A percentile compares a stretch with the other conserved stretches of the same genome.
Evolutionary conservation across 306 rosid species (phyloP).

Genomic region (Mucuna pruriens): DNA sequence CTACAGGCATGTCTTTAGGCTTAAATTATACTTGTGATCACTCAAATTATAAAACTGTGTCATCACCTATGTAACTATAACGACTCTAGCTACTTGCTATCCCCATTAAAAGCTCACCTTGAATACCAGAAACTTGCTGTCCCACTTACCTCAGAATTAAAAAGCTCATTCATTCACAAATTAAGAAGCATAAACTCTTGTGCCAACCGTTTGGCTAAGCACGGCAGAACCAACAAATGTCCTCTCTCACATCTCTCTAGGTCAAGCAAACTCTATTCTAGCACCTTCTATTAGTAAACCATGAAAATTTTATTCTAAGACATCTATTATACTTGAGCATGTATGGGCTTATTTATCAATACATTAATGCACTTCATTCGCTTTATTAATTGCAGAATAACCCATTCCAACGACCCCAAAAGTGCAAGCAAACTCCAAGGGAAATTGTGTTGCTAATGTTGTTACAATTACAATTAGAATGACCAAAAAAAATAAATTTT

Average conservation of each 20-base stretch:
- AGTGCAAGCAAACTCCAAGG: neutral
- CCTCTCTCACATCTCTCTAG: too few relatives aligned
- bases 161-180: neutral
- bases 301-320: neutral
- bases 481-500: too few relatives aligned
- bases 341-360: neutral
- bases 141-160: neutral
- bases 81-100: neutral
- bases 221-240: neutral
- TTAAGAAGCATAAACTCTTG: neutral
- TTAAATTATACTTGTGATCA: neutral
- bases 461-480: too few relatives aligned
- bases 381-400: too few relatives aligned
- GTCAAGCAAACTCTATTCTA: neutral
- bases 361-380: neutral
- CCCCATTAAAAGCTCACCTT: neutral
- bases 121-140: neutral
- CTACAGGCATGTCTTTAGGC: neutral
- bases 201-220: neutral
- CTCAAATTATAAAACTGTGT: neutral
- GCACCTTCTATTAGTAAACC: neutral
- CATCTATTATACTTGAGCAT: neutral
- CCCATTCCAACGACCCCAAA: too few relatives aligned
- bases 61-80: neutral
- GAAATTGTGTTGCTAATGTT: too few relatives aligned